These are phyloP conservation scores for Lolium multiflorum DNA, from an alignment of 176 grass and related monocot species.

Conservation along the genomic window DNA sequence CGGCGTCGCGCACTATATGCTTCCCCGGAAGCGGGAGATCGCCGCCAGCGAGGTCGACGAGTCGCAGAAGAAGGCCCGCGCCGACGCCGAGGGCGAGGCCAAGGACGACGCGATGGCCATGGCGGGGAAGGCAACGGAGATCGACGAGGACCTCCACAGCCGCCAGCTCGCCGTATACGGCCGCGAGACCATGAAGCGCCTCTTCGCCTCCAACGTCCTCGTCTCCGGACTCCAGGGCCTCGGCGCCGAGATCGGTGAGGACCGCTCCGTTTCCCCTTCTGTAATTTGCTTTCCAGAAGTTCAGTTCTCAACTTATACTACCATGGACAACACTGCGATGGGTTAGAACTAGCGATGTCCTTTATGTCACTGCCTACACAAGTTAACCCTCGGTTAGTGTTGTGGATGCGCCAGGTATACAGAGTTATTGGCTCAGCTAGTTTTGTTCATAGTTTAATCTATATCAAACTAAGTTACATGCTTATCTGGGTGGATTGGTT, in stretches of 20 bases:
- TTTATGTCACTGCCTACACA: not conserved
- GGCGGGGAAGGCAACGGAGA: constrained; percentile 36
- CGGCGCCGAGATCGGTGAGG: constrained; percentile 69
- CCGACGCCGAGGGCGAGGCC: not conserved
- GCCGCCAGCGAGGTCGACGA: constrained; percentile 64
- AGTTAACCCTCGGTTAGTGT: not conserved
- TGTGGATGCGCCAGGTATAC: not conserved
- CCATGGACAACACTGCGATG: not conserved
- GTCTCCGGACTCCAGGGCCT: constrained; percentile 77
- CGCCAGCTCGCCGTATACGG: constrained; percentile 37
- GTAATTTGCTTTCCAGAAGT: not conserved
- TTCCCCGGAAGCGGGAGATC: constrained; percentile 63
- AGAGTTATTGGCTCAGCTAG: not conserved
- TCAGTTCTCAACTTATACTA: constrained; percentile 1
- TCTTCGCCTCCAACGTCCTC: constrained; percentile 81
- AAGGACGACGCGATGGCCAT: constrained; percentile 18
- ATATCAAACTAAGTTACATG: not conserved
- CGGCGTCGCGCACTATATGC: constrained; percentile 73
- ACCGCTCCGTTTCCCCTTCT: not conserved
- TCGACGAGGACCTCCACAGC: constrained; percentile 41
- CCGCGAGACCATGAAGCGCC: constrained; percentile 83
- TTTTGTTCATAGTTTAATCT: not conserved
- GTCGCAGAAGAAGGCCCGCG: constrained; percentile 59
- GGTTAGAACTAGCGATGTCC: not conserved
- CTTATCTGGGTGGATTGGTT: not conserved